phyloP scores from a whole-genome alignment of 2,329 filamentous ascomycete species.

The Trichoderma cornu-damae region DNA sequence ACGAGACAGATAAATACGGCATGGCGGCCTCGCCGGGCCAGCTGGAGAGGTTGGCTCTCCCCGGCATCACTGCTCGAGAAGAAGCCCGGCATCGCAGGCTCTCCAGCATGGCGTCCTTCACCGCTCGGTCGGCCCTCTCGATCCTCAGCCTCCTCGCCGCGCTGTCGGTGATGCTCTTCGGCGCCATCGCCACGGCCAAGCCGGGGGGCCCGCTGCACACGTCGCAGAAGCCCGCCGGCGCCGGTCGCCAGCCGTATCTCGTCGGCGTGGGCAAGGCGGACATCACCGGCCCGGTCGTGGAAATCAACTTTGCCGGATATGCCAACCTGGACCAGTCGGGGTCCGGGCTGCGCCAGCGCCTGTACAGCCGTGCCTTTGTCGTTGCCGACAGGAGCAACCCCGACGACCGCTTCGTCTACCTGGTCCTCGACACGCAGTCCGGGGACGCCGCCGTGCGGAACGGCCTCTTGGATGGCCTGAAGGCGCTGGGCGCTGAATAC shows the following conservation, averaged over 20 bases:
- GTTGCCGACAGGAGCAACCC: conserved; percentile 63
- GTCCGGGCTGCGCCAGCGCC: conserved; percentile 75
- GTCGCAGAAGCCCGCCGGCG: not conserved
- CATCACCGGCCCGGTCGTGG: conserved; percentile 71
- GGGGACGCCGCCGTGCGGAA: conserved; percentile 85
- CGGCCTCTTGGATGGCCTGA: conserved; percentile 75
- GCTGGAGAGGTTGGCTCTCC: conserved; percentile 11
- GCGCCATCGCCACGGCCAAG: not conserved
- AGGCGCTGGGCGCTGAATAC: conserved; percentile 65
- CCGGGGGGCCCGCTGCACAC: conserved; percentile 4
- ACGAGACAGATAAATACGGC: conserved; percentile 2
- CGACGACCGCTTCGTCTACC: conserved; percentile 72
- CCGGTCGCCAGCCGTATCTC: conserved; percentile 39
- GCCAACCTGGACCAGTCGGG: conserved; percentile 79
- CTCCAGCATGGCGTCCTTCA: conserved; percentile 15
- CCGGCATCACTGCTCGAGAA: conserved; percentile 2
- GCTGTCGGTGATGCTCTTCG: conserved; percentile 17
- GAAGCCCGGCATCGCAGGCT: not conserved
- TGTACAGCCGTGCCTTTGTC: conserved; percentile 88
- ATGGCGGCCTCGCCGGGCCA: conserved; percentile 1
- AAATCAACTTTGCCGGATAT: conserved; percentile 89
- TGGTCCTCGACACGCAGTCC: conserved; percentile 80
- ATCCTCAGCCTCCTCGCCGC: conserved; percentile 16
- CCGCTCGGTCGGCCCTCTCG: conserved; percentile 3
- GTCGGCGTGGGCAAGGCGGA: conserved; percentile 55